Base-by-base conservation (phyloP, 345 rosid genomes). In the Syzygium jambos region DNA sequence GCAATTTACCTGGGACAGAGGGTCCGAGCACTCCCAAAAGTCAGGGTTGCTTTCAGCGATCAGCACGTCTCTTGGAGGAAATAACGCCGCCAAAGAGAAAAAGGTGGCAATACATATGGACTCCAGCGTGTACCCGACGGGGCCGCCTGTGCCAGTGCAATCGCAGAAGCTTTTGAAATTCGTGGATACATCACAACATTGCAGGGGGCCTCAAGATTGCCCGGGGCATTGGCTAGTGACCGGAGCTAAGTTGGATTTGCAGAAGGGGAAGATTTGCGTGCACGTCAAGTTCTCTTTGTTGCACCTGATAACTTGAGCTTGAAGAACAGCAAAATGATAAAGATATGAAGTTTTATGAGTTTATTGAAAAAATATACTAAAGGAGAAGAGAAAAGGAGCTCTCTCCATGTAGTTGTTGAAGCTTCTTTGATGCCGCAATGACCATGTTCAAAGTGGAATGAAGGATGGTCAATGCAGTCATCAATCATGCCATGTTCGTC, bases 141-240 rank as follows among this genome's bases (percentile, higher is more conserved):
- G 98, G 78, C 99, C 99, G 19, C 99, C 99, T 3, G 93, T 93
- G 49, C 95, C 98, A 7, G 94, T 92, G 21, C 97, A 93, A 65
- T 88, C 92, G 15, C 94, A 91, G 49, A 98, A 95, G 95, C 91
- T 98, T 29, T 87, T 93, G 85, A 98, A 93, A 88, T 95, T 92
- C 88, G 96, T 98, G 0, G 99, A 96, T 55, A 92, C 91, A 25
- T 92, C 98, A 23, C 97, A 98, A 86, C 52, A 92, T 85, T 95
- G 94, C 86, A 93, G 90, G 90, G 99, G 99, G 52, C 98, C 99
- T 17, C 94, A 92, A 88, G 94, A 98, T 85, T 93, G 93, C 78
- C 99, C 99, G 7, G 99, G 99, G 46, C 95, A 98, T 88, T 98
- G 99, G 99, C 87, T 96, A 73, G 96, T 95, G 25, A 96, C 97